Evolutionary conservation across 805 yeast species (phyloP), one percentile per base, ranked within the genome.

Genomic region (Schwanniomyces vanrijiae): DNA sequence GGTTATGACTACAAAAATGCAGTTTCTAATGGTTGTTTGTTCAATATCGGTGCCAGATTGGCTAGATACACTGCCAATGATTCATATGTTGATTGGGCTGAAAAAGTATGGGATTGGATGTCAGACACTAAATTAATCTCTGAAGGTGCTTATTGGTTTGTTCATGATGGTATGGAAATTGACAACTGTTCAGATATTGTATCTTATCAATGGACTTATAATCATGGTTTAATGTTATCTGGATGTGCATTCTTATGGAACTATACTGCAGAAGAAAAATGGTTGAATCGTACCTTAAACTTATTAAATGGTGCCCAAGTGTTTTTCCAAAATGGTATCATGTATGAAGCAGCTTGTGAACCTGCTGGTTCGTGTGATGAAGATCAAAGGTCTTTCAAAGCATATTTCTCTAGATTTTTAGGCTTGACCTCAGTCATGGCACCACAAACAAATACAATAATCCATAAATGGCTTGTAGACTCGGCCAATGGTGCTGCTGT

Each of bases 381-480:
- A 46, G 97, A 91, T 73, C 96, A 91, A 73, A 77, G 96, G 49
- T 82, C 94, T n/a, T 91, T 92, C 77, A 89, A 88, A 71, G 96
- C 96, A 1, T 87, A 85, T 56, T 77, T 88, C 55, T 62, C 90
- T 1, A 74, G 96, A 47, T 84, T 84, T 62, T 65, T 91, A 62
- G 94, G 90, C 1, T 68, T 81, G 45, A 85, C 96, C 1, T 83
- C 92, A 0, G 75, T 80, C 42, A 66, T 92, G 64, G 85, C 81
- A 1, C 96, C 96, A 4, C 71, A 72, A 34, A 71, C 86, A 4
- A 65, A 61, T 41, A 76, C 73, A 42, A 59, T 64, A 3, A 79
- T 86, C 52, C 68, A 71, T 58, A 50, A 65, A 6, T 68, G 75
- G 56, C 55, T 85, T 31, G 69, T 52, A 42, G 67, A 62, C 22